These are phyloP conservation scores for Capsicum chinense DNA, from an alignment of 257 asterid species.

Conservation along the genomic window DNA sequence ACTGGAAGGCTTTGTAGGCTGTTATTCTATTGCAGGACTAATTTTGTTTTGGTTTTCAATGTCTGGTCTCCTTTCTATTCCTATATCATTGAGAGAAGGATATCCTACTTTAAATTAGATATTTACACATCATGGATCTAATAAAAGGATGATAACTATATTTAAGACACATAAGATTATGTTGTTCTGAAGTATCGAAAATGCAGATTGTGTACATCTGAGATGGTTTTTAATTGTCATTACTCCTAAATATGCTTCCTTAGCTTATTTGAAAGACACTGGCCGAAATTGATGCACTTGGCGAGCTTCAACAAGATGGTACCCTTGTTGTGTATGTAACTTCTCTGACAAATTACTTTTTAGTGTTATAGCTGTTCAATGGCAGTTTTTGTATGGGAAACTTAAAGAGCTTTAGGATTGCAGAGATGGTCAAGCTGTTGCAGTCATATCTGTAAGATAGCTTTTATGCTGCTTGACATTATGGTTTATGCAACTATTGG, in stretches of 20 bases:
- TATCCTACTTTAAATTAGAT: conserved; percentile 51
- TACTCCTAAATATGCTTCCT: conserved; percentile 50
- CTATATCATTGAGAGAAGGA: conserved; percentile 57
- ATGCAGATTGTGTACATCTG: neutral
- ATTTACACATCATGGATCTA: neutral
- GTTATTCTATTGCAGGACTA: neutral
- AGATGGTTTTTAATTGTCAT: conserved; percentile 22
- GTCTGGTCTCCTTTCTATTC: neutral
- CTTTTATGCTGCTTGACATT: conserved; percentile 27
- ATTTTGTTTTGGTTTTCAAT: conserved; percentile 8
- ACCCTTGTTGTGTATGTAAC: conserved; percentile 82
- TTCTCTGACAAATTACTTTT: conserved; percentile 25
- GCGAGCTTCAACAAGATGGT: conserved; percentile 77
- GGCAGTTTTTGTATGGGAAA: conserved; percentile 33
- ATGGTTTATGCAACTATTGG: neutral
- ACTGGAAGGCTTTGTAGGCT: neutral
- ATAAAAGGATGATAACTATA: neutral
- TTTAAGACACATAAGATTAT: neutral
- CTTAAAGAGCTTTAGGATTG: conserved; percentile 37
- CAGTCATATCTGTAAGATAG: conserved; percentile 72
- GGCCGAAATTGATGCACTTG: conserved; percentile 79
- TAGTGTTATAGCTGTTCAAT: conserved; percentile 20
- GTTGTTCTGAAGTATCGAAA: neutral
- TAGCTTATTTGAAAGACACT: conserved; percentile 79
- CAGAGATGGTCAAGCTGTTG: conserved; percentile 75